Conservation (phyloP, 441 rosid species). For the Francoa sonchifolia region DNA sequence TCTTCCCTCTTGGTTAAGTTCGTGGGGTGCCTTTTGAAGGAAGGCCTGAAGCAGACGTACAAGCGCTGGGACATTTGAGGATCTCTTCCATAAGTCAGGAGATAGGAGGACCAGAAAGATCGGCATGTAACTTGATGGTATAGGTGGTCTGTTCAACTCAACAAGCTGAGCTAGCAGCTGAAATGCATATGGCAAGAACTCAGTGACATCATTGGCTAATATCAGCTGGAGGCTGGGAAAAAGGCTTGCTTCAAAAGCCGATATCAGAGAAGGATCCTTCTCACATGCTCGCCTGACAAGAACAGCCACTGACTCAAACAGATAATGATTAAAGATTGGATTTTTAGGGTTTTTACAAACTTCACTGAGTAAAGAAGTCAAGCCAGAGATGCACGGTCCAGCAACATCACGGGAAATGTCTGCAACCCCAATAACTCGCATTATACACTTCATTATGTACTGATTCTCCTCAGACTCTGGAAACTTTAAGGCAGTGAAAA, state of each 20-base stretch:
- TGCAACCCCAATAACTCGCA: conserved; percentile 81
- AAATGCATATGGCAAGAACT: conserved; percentile 93
- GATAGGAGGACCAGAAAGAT: conserved; percentile 62
- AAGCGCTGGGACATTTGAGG: conserved; percentile 89
- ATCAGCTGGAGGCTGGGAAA: conserved; percentile 71
- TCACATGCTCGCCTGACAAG: conserved; percentile 85
- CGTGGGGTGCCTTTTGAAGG: conserved; percentile 79
- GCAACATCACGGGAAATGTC: conserved; percentile 64
- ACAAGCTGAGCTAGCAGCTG: conserved; percentile 90
- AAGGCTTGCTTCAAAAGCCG: conserved; percentile 61
- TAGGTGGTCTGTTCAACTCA: conserved; percentile 75
- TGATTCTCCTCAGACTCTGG: conserved; percentile 91
- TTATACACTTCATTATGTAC: conserved; percentile 85
- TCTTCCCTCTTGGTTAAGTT: conserved; percentile 63
- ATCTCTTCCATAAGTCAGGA: conserved; percentile 77
- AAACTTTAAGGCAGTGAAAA: conserved; percentile 62
- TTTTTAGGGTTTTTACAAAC: conserved; percentile 84
- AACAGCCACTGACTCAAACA: conserved; percentile 87
- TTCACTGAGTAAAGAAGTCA: conserved; percentile 59
- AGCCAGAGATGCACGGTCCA: conserved; percentile 62
- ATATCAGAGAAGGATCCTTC: conserved; percentile 52
- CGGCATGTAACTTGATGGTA: conserved; percentile 64
- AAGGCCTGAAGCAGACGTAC: conserved; percentile 93
- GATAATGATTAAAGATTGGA: conserved; percentile 83
- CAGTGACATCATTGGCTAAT: conserved; percentile 62